phyloP scores from a whole-genome alignment of 179 eudicot species.

The Amaranthus tricolor region DNA sequence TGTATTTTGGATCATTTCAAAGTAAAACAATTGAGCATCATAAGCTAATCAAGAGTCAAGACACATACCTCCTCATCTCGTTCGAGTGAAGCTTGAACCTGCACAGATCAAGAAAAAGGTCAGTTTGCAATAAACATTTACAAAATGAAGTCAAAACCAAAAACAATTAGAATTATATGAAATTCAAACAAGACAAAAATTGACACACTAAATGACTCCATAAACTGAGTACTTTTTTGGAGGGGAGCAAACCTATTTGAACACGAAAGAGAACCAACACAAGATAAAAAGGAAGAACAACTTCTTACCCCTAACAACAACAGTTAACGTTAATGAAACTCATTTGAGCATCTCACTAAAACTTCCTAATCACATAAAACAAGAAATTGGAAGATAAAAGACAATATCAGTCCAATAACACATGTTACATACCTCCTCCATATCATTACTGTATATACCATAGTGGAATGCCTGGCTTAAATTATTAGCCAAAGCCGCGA shows the following conservation, averaged over 20 bases:
- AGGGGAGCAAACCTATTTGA: not conserved
- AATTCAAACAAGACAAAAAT: not conserved
- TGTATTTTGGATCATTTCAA: not conserved
- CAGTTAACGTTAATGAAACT: not conserved
- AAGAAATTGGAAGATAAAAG: not conserved
- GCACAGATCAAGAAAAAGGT: constrained; percentile 25
- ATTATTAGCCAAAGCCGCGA: constrained; percentile 91
- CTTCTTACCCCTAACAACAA: not conserved
- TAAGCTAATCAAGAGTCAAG: not conserved
- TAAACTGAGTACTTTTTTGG: not conserved
- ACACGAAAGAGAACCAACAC: not conserved
- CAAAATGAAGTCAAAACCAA: not conserved
- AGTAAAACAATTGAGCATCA: constrained; percentile 1
- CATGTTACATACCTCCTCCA: constrained; percentile 57
- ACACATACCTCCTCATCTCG: constrained; percentile 91
- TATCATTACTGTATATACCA: constrained; percentile 71
- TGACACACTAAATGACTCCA: not conserved
- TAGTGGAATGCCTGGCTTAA: constrained; percentile 86
- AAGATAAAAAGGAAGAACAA: not conserved
- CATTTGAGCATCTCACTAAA: not conserved
- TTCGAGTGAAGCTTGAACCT: constrained; percentile 80
- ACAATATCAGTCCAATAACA: not conserved
- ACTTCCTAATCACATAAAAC: not conserved
- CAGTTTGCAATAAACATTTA: not conserved
- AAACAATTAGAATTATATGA: not conserved